Conservation (phyloP, 225 moss, liverwort and hornwort species). For the Bryum argenteum region DNA sequence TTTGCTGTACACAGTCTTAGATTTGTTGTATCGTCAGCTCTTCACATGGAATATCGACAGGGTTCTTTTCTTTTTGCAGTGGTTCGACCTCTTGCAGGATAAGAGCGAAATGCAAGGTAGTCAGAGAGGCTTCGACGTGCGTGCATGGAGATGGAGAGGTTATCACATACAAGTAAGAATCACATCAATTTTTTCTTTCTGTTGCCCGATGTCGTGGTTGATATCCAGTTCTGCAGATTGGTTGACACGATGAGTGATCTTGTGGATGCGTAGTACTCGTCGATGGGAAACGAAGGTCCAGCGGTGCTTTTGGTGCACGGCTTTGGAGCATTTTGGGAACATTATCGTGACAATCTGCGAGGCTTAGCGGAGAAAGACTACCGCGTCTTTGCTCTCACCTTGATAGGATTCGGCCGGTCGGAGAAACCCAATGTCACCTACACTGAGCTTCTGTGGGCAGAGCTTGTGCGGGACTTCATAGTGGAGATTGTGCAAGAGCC, state of each 20-base stretch:
- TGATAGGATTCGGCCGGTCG: constrained; percentile 96
- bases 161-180: constrained; percentile 81
- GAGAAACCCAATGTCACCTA: constrained; percentile 88
- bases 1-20: background rate
- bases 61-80: constrained; percentile 48
- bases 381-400: constrained; percentile 85
- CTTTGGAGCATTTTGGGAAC: constrained; percentile 98
- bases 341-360: constrained; percentile 84
- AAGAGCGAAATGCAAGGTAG: constrained; percentile 75
- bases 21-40: constrained; percentile 10
- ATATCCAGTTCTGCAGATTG: background rate
- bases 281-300: constrained; percentile 75
- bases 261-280: constrained; percentile 63
- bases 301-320: constrained; percentile 92
- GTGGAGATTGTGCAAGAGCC: constrained; percentile 88
- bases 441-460: constrained; percentile 87
- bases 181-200: background rate
- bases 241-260: constrained; percentile 9
- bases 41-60: constrained; percentile 19
- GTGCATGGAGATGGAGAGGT: constrained; percentile 91
- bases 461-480: constrained; percentile 91
- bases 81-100: constrained; percentile 83
- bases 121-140: constrained; percentile 64
- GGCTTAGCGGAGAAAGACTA: constrained; percentile 79
- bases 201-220: constrained; percentile 13